Conservation (phyloP, 805 yeast species). For the Metschnikowia arizonensis region DNA sequence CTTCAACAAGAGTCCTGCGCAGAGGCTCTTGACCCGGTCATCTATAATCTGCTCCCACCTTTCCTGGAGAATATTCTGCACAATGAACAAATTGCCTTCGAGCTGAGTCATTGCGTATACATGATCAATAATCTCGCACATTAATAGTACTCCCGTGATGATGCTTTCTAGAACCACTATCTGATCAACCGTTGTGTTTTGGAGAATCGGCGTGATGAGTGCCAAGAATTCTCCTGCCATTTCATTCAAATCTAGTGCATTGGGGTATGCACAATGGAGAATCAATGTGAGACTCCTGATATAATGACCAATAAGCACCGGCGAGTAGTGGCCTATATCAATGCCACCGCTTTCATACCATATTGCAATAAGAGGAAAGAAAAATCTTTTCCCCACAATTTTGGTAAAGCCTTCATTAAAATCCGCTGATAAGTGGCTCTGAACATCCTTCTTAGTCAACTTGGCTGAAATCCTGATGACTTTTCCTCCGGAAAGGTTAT, state of each 20-base stretch:
- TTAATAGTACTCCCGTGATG: constrained; percentile 34
- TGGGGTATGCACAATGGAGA: constrained; percentile 55
- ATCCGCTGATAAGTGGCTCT: constrained; percentile 15
- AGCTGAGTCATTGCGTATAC: constrained; percentile 22
- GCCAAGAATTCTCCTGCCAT: constrained; percentile 54
- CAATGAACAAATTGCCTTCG: constrained; percentile 14
- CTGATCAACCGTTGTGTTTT: constrained; percentile 23
- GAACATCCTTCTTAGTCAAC: constrained; percentile 19
- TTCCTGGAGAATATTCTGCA: constrained; percentile 26
- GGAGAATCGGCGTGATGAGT: constrained; percentile 27
- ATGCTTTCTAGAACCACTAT: constrained; percentile 36
- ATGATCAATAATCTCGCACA: constrained; percentile 33
- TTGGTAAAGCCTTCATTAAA: constrained; percentile 28
- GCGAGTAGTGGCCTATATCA: constrained; percentile 50
- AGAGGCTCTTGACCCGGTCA: constrained; percentile 31
- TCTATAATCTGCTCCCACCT: constrained; percentile 38
- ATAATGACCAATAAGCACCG: constrained; percentile 53
- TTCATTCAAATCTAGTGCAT: constrained; percentile 45
- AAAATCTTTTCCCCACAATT: constrained; percentile 43
- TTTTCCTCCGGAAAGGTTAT: constrained; percentile 36
- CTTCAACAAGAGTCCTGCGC: constrained; percentile 39
- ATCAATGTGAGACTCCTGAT: constrained; percentile 55
- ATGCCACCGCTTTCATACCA: constrained; percentile 50
- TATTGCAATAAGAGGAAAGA: constrained; percentile 50
- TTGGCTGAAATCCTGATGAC: constrained; percentile 41